Percentiles rank a stretch among this genome's conserved stretches.
phyloP scores from a whole-genome alignment of 768 basidiomycete genomes.

The Leccinum subgranulosum region DNA sequence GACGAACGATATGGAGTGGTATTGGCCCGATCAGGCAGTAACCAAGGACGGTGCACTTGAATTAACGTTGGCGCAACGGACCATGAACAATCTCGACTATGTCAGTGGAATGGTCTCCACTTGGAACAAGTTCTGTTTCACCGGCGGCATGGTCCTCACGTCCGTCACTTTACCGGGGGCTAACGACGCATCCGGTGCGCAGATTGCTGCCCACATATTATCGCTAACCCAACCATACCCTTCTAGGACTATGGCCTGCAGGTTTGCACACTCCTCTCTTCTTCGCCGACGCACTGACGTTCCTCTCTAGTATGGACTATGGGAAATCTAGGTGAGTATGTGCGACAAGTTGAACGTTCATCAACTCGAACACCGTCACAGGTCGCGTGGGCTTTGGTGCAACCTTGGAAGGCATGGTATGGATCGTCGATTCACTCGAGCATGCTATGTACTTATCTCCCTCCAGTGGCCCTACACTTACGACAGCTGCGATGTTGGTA shows the following conservation, averaged over 20 bases:
- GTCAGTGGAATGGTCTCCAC: conserved; percentile 66
- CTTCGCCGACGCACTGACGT: conserved; percentile 10
- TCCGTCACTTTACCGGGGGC: conserved; percentile 71
- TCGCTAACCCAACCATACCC: background rate
- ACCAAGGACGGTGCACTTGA: conserved; percentile 73
- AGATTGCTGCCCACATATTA: background rate
- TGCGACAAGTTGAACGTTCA: background rate
- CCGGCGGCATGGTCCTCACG: conserved; percentile 75
- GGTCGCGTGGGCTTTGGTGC: conserved; percentile 90
- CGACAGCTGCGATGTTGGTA: conserved; percentile 89
- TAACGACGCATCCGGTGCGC: conserved; percentile 45
- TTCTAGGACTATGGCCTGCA: conserved; percentile 71
- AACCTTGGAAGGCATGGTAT: conserved; percentile 75
- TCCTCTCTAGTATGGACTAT: conserved; percentile 56
- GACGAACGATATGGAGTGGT: conserved; percentile 85
- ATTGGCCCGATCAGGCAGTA: conserved; percentile 74
- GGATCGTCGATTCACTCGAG: conserved; percentile 15
- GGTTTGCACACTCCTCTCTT: conserved; percentile 16
- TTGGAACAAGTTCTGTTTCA: conserved; percentile 95
- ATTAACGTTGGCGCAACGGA: conserved; percentile 65
- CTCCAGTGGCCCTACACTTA: conserved; percentile 79
- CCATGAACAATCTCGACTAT: conserved; percentile 70
- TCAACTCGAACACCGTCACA: conserved; percentile 9
- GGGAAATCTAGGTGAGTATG: conserved; percentile 66
- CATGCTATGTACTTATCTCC: conserved; percentile 1